Conservation (phyloP, 129 eudicot species). For the Flaveria ramosissima region DNA sequence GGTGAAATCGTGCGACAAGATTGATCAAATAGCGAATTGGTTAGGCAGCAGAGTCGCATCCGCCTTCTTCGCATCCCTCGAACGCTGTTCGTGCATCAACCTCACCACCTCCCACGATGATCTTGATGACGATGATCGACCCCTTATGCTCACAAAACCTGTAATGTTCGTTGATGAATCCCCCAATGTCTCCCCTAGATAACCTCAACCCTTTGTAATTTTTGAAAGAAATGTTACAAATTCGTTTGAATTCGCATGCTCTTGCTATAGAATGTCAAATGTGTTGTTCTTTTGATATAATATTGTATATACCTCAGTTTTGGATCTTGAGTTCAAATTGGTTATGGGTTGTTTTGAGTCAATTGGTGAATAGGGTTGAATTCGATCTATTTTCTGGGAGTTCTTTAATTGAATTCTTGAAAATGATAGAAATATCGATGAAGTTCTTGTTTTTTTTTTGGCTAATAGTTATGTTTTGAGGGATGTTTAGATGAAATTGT, state of each 20-base stretch:
- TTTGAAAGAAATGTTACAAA: background rate
- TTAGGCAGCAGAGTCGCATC: slow-evolving; percentile 61
- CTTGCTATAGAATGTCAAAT: too few relatives aligned
- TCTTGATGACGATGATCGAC: slow-evolving; percentile 52
- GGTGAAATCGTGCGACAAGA: slow-evolving; percentile 46
- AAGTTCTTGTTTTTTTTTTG: too few relatives aligned
- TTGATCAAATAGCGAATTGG: slow-evolving; percentile 64
- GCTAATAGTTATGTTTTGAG: too few relatives aligned
- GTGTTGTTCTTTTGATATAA: background rate
- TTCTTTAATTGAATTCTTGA: background rate
- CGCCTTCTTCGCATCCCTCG: slow-evolving; percentile 76
- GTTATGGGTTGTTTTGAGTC: too few relatives aligned
- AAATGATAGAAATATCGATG: background rate
- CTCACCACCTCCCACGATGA: slow-evolving; percentile 62
- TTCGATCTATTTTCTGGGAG: too few relatives aligned
- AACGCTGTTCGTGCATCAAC: slow-evolving; percentile 69
- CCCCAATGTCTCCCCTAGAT: slow-evolving; percentile 22
- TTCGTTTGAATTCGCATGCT: slow-evolving; percentile 3
- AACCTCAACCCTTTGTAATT: background rate
- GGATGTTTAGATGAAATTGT: background rate
- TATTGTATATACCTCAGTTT: background rate
- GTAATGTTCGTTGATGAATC: slow-evolving; percentile 27
- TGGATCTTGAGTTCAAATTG: background rate
- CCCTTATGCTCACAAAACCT: slow-evolving; percentile 54
- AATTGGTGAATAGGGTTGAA: background rate